Conservation (phyloP, 371 early-diverging fungal genomes). For the Apophysomyces ossiformis region DNA sequence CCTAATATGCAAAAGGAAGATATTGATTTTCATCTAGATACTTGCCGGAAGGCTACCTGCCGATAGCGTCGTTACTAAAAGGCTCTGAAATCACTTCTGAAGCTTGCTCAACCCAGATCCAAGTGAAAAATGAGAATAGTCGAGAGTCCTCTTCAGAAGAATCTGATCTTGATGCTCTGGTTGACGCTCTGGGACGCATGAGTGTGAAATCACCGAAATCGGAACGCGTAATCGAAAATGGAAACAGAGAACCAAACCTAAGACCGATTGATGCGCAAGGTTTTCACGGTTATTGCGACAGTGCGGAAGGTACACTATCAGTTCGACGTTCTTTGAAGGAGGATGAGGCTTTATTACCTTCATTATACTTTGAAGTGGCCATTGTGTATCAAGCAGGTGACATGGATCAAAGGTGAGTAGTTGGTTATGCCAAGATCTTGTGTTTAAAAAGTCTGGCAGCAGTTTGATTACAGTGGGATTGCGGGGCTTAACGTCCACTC, state of each 20-base stretch:
- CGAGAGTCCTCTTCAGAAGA: neutral
- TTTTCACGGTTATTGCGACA: neutral
- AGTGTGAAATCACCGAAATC: conserved; percentile 11
- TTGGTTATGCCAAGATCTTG: neutral
- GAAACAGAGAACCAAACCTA: conserved; percentile 14
- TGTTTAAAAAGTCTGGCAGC: neutral
- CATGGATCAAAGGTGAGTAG: conserved; percentile 6
- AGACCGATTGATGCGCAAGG: neutral
- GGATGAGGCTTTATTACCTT: conserved; percentile 23
- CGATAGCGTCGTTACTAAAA: conserved; percentile 24
- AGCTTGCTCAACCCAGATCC: conserved; percentile 29
- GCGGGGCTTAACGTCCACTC: conserved; percentile 15
- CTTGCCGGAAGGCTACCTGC: conserved; percentile 34
- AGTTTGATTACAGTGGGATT: conserved; percentile 32
- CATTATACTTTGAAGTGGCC: conserved; percentile 41
- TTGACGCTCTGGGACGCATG: conserved; percentile 23
- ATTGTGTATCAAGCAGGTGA: conserved; percentile 23
- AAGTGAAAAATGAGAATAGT: neutral
- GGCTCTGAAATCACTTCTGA: conserved; percentile 12
- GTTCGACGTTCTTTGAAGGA: neutral
- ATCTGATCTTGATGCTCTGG: conserved; percentile 14
- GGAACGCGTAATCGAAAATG: conserved; percentile 11
- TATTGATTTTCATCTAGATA: conserved; percentile 20
- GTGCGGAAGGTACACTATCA: neutral
- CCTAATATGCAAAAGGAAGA: neutral